These are phyloP conservation scores for Bipolaris sorokiniana DNA, from an alignment of 2,329 filamentous ascomycete genomes.

Conservation along the genomic window DNA sequence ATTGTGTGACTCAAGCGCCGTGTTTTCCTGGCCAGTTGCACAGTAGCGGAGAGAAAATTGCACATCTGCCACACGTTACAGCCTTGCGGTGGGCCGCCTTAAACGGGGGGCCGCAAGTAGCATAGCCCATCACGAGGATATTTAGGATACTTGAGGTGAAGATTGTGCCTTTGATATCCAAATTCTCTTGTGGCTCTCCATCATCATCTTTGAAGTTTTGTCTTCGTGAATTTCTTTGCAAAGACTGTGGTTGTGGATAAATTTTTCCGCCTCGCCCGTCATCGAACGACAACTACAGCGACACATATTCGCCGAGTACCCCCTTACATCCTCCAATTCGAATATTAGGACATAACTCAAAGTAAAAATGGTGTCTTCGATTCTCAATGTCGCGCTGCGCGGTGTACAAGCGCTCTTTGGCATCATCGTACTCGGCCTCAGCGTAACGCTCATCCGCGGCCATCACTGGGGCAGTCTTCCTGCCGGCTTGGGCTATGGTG, in stretches of 20 bases:
- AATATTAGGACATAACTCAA: neutral
- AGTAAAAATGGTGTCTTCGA: neutral
- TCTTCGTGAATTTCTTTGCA: neutral
- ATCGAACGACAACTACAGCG: neutral
- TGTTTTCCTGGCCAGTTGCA: neutral
- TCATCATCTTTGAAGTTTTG: neutral
- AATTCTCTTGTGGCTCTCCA: too few relatives aligned
- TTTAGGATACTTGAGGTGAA: neutral
- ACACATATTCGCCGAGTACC: neutral
- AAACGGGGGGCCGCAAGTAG: neutral
- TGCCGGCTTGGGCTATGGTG: slow-evolving; percentile 4
- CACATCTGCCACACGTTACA: neutral
- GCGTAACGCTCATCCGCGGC: slow-evolving; percentile 2
- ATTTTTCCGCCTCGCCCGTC: neutral
- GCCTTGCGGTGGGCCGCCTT: slow-evolving; percentile 1
- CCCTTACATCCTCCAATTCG: neutral
- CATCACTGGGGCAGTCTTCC: slow-evolving; percentile 8
- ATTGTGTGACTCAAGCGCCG: neutral
- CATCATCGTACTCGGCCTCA: slow-evolving; percentile 9
- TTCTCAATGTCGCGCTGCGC: slow-evolving; percentile 6
- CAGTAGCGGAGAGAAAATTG: neutral
- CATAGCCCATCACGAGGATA: neutral
- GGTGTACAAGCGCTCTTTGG: slow-evolving; percentile 11
- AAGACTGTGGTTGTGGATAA: neutral
- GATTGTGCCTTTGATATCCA: neutral